Evolutionary conservation across 106 monocot species (phyloP).

Genomic region (Acanthochlamys bracteata): DNA sequence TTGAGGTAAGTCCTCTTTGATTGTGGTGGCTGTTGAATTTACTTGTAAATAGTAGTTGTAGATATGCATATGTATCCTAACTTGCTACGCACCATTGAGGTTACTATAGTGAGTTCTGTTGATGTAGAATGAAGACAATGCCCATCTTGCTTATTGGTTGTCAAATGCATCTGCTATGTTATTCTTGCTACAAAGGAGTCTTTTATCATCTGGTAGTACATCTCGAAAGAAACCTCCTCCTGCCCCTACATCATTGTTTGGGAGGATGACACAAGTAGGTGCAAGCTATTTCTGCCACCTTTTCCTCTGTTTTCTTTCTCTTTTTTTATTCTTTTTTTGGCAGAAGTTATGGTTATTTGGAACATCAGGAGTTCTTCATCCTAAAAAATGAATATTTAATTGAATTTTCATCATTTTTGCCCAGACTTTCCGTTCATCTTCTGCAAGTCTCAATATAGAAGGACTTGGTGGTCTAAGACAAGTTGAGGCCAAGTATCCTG

Average conservation of each 20-base stretch:
- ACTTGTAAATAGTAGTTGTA: no score
- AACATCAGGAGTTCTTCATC: background rate
- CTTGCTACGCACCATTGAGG: no score
- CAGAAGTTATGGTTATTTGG: background rate
- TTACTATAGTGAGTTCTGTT: no score
- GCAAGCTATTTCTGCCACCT: slow-evolving; percentile 4
- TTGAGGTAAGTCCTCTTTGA: slow-evolving; percentile 87
- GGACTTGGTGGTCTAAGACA: slow-evolving; percentile 27
- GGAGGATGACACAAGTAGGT: slow-evolving; percentile 59
- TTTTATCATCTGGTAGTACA: slow-evolving; percentile 29
- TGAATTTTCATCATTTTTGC: background rate
- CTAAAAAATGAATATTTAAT: background rate
- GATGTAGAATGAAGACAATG: slow-evolving; percentile 35
- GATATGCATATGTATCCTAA: no score
- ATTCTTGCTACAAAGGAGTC: slow-evolving; percentile 36
- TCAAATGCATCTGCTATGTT: slow-evolving; percentile 42
- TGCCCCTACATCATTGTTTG: slow-evolving; percentile 47
- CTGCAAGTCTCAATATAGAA: slow-evolving; percentile 30
- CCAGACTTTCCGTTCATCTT: slow-evolving; percentile 35
- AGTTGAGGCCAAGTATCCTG: slow-evolving; percentile 57
- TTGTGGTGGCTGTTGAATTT: no score
- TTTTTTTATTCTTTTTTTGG: background rate
- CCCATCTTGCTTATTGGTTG: slow-evolving; percentile 42
- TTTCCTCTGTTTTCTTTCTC: background rate
- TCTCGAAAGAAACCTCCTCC: slow-evolving; percentile 32